Conservation (phyloP, 176 grass and related monocot species). For the Musa schizocarpa region DNA sequence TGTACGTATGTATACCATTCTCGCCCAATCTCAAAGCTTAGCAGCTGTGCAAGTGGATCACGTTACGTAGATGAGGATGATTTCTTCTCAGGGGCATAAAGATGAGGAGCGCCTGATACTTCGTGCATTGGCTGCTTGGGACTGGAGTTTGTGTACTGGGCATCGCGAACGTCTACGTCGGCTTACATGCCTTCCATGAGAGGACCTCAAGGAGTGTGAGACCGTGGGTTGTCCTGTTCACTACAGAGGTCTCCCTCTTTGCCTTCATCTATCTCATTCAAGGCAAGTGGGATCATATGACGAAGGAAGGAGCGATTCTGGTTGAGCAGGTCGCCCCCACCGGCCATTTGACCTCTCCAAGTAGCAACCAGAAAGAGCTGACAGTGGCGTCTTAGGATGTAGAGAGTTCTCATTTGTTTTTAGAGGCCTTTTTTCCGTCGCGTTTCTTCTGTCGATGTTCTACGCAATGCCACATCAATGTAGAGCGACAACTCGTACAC, state of each 20-base stretch:
- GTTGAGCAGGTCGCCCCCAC: slow-evolving; percentile 54
- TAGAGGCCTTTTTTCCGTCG: too few relatives aligned
- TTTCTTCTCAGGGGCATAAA: slow-evolving; percentile 43
- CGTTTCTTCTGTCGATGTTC: too few relatives aligned
- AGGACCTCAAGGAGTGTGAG: slow-evolving; percentile 52
- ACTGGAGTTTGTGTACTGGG: slow-evolving; percentile 40
- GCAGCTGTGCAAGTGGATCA: background rate
- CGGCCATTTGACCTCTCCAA: background rate
- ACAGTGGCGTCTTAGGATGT: background rate
- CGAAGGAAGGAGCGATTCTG: slow-evolving; percentile 46
- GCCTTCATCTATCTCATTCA: slow-evolving; percentile 67
- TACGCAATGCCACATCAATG: too few relatives aligned
- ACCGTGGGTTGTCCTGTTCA: slow-evolving; percentile 64
- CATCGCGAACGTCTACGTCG: slow-evolving; percentile 67
- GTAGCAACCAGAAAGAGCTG: background rate
- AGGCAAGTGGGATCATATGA: slow-evolving; percentile 72
- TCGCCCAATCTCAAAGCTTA: slow-evolving; percentile 1
- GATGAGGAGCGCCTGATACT: slow-evolving; percentile 68
- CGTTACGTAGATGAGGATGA: background rate
- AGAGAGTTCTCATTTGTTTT: too few relatives aligned
- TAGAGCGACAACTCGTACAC: too few relatives aligned
- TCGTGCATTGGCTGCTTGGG: slow-evolving; percentile 67
- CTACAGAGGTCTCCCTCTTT: slow-evolving; percentile 57
- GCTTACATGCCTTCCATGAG: slow-evolving; percentile 68
- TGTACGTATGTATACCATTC: background rate